Evolutionary conservation across 1,284 basidiomycete species (phyloP).

Genomic region (Tilletia indica): DNA sequence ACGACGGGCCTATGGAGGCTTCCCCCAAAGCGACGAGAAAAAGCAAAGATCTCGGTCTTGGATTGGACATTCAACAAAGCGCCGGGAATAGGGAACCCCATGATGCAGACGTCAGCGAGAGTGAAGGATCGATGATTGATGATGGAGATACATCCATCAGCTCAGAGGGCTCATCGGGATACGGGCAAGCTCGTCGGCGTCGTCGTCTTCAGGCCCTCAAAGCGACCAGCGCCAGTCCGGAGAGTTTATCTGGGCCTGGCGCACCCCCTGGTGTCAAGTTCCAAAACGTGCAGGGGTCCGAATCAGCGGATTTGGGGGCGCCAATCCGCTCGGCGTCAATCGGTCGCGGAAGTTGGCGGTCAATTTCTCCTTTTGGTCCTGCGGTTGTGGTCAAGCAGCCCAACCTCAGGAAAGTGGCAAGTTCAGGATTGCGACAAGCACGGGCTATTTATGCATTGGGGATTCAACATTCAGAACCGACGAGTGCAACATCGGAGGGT

Average conservation of each 20-base stretch:
- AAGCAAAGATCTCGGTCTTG: not conserved
- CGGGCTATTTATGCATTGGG: not conserved
- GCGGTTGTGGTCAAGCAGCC: constrained; percentile 14
- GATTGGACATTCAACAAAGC: not conserved
- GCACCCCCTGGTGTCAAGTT: not conserved
- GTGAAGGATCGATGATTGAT: not conserved
- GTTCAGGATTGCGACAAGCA: constrained; percentile 8
- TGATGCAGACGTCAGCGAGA: constrained; percentile 3
- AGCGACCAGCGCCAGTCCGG: not conserved
- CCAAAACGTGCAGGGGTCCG: not conserved
- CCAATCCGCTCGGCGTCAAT: constrained; percentile 5
- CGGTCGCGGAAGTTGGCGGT: constrained; percentile 2
- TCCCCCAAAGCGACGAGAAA: too few relatives aligned
- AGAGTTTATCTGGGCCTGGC: too few relatives aligned
- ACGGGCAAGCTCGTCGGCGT: not conserved
- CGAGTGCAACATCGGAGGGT: too few relatives aligned
- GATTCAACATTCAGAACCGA: too few relatives aligned
- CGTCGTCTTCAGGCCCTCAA: constrained; percentile 10
- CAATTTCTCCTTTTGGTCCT: constrained; percentile 13
- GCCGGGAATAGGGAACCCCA: not conserved
- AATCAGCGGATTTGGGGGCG: not conserved
- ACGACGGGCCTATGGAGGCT: not conserved
- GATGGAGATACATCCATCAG: not conserved
- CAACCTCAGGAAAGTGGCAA: constrained; percentile 4
- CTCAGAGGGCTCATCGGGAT: not conserved